Conservation (phyloP, 495 filamentous ascomycete species). For the Aspergillus affinis region DNA sequence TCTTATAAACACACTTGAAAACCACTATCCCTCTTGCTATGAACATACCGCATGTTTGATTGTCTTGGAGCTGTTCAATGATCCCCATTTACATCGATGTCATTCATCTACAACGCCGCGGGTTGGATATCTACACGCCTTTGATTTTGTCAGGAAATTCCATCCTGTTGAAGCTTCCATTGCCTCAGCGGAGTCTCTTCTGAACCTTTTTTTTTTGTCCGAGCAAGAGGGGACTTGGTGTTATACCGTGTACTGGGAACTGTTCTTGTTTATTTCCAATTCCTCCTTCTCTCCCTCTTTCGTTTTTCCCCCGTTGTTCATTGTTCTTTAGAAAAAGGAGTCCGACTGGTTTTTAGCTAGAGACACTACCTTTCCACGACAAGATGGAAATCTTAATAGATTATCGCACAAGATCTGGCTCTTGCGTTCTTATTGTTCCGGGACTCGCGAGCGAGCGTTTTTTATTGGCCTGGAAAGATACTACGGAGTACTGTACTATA, state of each 20-base stretch:
- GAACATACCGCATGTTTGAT: neutral
- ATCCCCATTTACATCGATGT: neutral
- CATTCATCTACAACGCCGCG: neutral
- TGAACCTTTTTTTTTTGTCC: conserved; percentile 6
- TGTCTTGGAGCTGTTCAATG: neutral
- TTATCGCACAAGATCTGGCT: neutral
- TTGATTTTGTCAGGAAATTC: neutral
- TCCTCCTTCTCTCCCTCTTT: neutral
- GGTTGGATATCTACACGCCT: neutral
- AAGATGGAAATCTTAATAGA: neutral
- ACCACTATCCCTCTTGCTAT: neutral
- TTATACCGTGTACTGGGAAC: neutral
- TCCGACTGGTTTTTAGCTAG: neutral
- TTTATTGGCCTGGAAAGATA: neutral
- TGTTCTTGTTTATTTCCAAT: neutral
- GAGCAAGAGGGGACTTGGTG: conserved; percentile 5
- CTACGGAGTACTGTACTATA: neutral
- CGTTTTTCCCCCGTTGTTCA: neutral
- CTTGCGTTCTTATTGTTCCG: neutral
- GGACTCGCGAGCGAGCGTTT: neutral
- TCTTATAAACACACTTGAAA: no score
- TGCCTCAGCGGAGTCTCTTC: neutral
- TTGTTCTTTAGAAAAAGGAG: neutral
- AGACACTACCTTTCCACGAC: neutral
- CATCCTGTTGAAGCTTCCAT: neutral